Evolutionary conservation across 164 flowering plant species (phyloP), one percentile per base, ranked within the genome.

Genomic region (Magnolia sinica): DNA sequence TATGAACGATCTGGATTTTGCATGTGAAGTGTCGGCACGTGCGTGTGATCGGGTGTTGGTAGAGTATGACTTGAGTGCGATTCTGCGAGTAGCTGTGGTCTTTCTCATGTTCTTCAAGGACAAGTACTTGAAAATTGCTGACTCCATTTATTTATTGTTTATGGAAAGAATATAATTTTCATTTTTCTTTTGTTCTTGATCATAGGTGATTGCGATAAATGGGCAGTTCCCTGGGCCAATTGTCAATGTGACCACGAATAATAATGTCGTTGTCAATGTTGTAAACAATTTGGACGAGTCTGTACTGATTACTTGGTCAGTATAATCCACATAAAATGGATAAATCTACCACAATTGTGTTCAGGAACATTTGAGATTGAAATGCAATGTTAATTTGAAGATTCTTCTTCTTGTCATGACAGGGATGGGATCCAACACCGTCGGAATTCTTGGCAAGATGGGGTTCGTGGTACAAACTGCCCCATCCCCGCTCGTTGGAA

Each of bases 391-490:
- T 27, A 19, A 68, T 27, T 24, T 68, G 50, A 68, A 68, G 18
- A 27, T 31, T 68, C 50, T 45, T 50, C 4, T 23, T 74, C 24
- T 64, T 70, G 71, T 52, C 66, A 18, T 67, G 69, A 49, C 82
- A 96, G 99, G 99, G 77, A 90, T 75, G 99, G 99, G 6, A 82
- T 96, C 70, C 95, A 90, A 49, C 93, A 89, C 68, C 83, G 97
- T 76, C 84, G 92, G 27, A 88, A 85, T 79, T 90, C 95, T 3
- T 96, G 99, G 99, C 97, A 96, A 86, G 99, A 94, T 85, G 99
- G 99, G 24, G 89, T 96, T 75, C 86, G 80, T 22, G 99, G 99
- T 16, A 96, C 99, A 0, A 96, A 89, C 75, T 96, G 99, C 72
- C 99, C 99, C 3, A 96, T 96, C 76, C 99, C 96, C 37, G 72